Evolutionary conservation across 441 rosid genomes (phyloP).

Genomic region (Arabidopsis hybrid): DNA sequence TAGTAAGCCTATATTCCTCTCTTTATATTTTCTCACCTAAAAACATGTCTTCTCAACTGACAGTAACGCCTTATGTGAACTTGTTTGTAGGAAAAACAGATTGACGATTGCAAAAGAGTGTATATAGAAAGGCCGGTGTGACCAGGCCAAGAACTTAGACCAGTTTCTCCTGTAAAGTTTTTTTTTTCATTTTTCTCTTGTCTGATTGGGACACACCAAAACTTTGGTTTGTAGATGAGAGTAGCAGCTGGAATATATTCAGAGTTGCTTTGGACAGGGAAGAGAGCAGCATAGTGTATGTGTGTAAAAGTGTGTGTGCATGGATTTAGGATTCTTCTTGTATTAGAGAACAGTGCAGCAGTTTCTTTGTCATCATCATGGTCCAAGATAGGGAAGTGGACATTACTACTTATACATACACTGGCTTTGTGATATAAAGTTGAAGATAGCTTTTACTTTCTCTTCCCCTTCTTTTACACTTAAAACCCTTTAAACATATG

Average conservation of each 20-base stretch:
- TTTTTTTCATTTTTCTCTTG: slow-evolving; percentile 8
- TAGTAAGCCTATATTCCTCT: slow-evolving; percentile 17
- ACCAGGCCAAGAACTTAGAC: slow-evolving; percentile 24
- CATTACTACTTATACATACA: slow-evolving; percentile 31
- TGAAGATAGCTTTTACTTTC: slow-evolving; percentile 27
- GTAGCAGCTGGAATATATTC: slow-evolving; percentile 13
- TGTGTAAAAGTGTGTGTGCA: slow-evolving; percentile 20
- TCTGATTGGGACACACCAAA: slow-evolving; percentile 33
- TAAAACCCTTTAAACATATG: too few species aligned
- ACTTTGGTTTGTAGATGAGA: slow-evolving; percentile 41
- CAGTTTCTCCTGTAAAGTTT: slow-evolving; percentile 37
- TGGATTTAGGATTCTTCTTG: slow-evolving; percentile 33
- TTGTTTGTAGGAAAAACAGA: slow-evolving; percentile 32
- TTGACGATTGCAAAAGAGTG: slow-evolving; percentile 42
- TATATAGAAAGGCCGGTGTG: slow-evolving; percentile 34
- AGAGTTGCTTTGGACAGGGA: slow-evolving; percentile 33
- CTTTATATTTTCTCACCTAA: not conserved
- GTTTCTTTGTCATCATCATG: slow-evolving; percentile 9
- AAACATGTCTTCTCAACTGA: not conserved
- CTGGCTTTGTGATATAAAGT: slow-evolving; percentile 35
- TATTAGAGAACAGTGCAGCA: slow-evolving; percentile 29
- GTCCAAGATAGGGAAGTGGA: slow-evolving; percentile 33
- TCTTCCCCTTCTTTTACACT: not conserved
- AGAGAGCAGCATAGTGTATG: slow-evolving; percentile 12
- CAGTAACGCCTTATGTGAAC: slow-evolving; percentile 5